Percentiles rank a stretch among this genome's conserved stretches.
Evolutionary conservation across 495 filamentous ascomycete species (phyloP).

Genomic region (Parachaetomium inaequale): DNA sequence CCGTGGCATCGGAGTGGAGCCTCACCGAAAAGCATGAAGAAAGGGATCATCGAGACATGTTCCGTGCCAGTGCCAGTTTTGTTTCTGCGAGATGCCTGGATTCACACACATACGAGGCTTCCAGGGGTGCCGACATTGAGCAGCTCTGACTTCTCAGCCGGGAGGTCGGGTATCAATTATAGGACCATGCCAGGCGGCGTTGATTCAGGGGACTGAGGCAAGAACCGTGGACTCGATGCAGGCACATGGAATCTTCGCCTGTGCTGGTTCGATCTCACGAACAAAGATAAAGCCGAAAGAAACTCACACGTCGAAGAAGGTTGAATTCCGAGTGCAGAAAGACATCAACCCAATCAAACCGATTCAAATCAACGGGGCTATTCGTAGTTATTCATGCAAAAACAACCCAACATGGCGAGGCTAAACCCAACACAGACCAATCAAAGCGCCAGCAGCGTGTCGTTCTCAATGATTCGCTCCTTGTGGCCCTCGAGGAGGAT

Average conservation of each 20-base stretch:
- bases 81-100: background rate
- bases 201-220: no score
- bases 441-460: constrained; percentile 31
- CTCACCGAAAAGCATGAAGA: background rate
- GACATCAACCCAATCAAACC: background rate
- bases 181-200: no score
- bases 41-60: background rate
- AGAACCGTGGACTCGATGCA: no score
- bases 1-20: background rate
- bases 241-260: no score
- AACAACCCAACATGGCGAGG: background rate
- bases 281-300: no score
- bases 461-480: constrained; percentile 34
- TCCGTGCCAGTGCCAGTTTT: background rate
- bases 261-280: no score
- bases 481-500: constrained; percentile 36
- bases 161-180: no score
- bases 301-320: no score
- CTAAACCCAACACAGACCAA: background rate
- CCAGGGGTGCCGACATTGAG: background rate
- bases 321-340: background rate
- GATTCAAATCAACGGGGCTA: background rate
- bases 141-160: no score
- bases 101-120: background rate
- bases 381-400: background rate